These are phyloP conservation scores for Beta lomatogona DNA, from an alignment of 179 eudicot species.

Conservation along the genomic window DNA sequence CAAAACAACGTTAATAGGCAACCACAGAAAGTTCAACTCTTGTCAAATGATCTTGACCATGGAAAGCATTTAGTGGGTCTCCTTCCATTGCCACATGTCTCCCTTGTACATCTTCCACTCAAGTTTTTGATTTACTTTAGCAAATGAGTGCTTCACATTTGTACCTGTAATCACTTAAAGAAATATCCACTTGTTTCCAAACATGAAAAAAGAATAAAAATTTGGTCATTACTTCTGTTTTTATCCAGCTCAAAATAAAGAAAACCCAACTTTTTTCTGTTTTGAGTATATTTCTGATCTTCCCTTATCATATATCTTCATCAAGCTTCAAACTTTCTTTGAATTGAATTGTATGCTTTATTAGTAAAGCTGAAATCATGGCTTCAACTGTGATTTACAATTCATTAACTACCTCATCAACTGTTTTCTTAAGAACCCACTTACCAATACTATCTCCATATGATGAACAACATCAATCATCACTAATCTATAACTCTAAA, in stretches of 20 bases:
- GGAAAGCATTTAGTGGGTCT: slow-evolving; percentile 8
- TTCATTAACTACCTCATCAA: slow-evolving; percentile 46
- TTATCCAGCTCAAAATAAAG: background rate
- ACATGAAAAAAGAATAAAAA: background rate
- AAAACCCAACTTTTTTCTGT: background rate
- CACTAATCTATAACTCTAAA: slow-evolving; percentile 21
- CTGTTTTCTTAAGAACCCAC: slow-evolving; percentile 54
- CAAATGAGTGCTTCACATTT: slow-evolving; percentile 24
- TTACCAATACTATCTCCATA: slow-evolving; percentile 33
- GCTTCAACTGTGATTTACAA: slow-evolving; percentile 48
- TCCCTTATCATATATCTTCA: too few relatives aligned
- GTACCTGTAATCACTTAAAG: slow-evolving; percentile 15
- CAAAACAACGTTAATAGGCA: background rate
- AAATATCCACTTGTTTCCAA: slow-evolving; percentile 7
- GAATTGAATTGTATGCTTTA: background rate
- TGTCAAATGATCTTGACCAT: background rate
- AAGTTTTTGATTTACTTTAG: background rate
- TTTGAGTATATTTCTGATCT: background rate
- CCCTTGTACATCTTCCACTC: slow-evolving; percentile 1
- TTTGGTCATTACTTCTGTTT: background rate
- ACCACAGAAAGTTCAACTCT: slow-evolving; percentile 15
- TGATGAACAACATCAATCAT: slow-evolving; percentile 35
- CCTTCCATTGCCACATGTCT: slow-evolving; percentile 17
- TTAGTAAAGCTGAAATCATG: slow-evolving; percentile 30
- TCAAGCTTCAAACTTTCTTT: background rate